A percentile compares a stretch with the other conserved stretches of the same genome.
Conservation (phyloP, 768 basidiomycete genomes). For the Ramaria sp. region DNA sequence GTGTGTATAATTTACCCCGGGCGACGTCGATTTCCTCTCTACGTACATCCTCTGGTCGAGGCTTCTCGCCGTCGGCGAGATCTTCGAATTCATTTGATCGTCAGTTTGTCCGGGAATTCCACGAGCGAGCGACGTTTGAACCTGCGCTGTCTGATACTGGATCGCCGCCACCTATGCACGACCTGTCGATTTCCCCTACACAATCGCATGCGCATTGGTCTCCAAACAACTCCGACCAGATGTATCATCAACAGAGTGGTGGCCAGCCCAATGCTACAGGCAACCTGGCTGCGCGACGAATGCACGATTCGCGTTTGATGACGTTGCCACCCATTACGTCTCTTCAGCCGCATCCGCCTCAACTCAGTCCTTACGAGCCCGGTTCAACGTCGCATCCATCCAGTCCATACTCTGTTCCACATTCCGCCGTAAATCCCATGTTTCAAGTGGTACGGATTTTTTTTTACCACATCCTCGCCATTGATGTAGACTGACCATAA, state of each 20-base stretch:
- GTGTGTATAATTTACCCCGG: constrained; percentile 56
- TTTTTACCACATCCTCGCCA: neutral
- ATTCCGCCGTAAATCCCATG: constrained; percentile 72
- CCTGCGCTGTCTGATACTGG: constrained; percentile 49
- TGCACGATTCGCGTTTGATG: constrained; percentile 29
- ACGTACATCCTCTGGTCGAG: constrained; percentile 61
- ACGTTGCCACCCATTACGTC: constrained; percentile 25
- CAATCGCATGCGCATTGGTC: constrained; percentile 12
- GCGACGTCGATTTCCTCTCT: constrained; percentile 71
- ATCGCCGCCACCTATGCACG: constrained; percentile 70
- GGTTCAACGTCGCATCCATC: constrained; percentile 38
- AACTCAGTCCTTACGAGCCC: constrained; percentile 40
- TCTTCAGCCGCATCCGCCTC: constrained; percentile 29
- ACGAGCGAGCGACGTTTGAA: constrained; percentile 59
- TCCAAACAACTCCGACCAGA: neutral
- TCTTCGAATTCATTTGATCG: constrained; percentile 77
- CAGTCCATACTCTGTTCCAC: constrained; percentile 49
- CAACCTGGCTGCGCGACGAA: constrained; percentile 23
- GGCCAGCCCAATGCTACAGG: constrained; percentile 8
- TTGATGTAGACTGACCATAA: constrained; percentile 9
- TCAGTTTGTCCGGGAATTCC: constrained; percentile 66
- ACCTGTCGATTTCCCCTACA: constrained; percentile 60
- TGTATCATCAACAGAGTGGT: neutral
- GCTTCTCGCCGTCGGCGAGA: constrained; percentile 56
- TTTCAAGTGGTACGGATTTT: constrained; percentile 80